Base-by-base conservation (phyloP, 73 alveolate genomes). In the Blepharisma japonicum region DNA sequence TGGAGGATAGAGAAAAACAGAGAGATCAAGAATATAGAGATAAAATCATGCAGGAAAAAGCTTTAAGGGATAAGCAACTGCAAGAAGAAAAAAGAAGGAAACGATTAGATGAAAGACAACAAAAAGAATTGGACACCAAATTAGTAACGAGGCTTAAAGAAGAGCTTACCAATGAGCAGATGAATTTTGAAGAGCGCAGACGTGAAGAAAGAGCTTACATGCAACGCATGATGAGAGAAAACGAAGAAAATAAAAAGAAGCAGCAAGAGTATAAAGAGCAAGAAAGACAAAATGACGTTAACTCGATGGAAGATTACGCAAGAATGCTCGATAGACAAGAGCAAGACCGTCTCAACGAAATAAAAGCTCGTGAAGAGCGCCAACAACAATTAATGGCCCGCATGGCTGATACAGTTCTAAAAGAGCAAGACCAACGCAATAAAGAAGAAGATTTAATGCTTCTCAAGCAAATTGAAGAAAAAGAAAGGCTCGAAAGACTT, bases 361-460 rank as follows among this genome's bases (percentile, higher is more conserved):
- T 86, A 27, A 68, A 77, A 23, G 78, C 81, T 6, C 47, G 94
- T 46, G 94, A 86, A 77, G 54, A 83, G 48, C 18, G 94, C n/a
- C 83, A 82, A 9, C 85, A 86, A 50, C 87, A 80, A 53, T 83
- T 86, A 77, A 86, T 86, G 90, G 88, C 84, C 27, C 53, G 85
- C 39, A 86, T 86, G 94, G 94, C 94, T 21, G 94, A 86, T 68
- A 71, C 88, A 6, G 94, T 86, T 18, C 51, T 86, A 23, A 83
- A 68, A 71, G 78, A 77, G 23, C 71, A 82, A 84, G 86, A 86
- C 46, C 55, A 55, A 6, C 77, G 72, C 47, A 21, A 66, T 49
- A 76, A 53, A 47, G 89, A 83, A 7, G 94, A 86, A 77, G 94
- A 83, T 5, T 81, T 82, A 20, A 83, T 70, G 80, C 56, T 70